A percentile compares a stretch with the other conserved stretches of the same genome.
These are phyloP conservation scores for Salix viminalis DNA, from an alignment of 345 rosid species.

Conservation along the genomic window DNA sequence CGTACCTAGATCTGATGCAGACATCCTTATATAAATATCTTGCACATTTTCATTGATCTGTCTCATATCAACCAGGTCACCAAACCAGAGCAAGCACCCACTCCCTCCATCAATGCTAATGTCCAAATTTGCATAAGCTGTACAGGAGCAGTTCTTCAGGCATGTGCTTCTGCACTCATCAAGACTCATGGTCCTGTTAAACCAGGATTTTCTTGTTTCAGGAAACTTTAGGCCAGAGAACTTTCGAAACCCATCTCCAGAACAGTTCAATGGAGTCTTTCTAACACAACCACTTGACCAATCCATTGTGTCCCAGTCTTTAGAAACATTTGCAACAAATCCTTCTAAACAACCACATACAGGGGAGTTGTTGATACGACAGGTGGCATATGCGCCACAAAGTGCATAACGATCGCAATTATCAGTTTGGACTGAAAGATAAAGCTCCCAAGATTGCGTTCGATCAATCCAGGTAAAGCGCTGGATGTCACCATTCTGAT, in stretches of 20 bases:
- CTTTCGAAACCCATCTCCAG: constrained; percentile 15
- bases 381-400: constrained; percentile 11
- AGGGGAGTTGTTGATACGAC: not conserved
- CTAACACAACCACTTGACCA: constrained; percentile 14
- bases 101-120: not conserved
- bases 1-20: constrained; percentile 1
- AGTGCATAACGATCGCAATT: constrained; percentile 5
- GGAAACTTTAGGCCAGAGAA: constrained; percentile 1
- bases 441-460: not conserved
- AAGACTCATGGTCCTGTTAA: constrained; percentile 6
- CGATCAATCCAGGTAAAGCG: not conserved
- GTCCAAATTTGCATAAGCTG: constrained; percentile 8
- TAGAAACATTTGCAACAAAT: constrained; percentile 1
- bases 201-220: constrained; percentile 4
- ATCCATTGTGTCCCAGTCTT: not conserved
- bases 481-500: not conserved
- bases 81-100: constrained; percentile 17
- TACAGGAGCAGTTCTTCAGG: constrained; percentile 5
- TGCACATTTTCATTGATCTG: not conserved
- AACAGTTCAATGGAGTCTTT: not conserved
- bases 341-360: constrained; percentile 12
- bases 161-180: constrained; percentile 2
- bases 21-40: constrained; percentile 2
- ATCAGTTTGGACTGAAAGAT: not conserved
- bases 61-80: constrained; percentile 9